A percentile compares a stretch with the other conserved stretches of the same genome.
Evolutionary conservation across 768 basidiomycete genomes (phyloP).

Genomic region (Auricularia sp.): DNA sequence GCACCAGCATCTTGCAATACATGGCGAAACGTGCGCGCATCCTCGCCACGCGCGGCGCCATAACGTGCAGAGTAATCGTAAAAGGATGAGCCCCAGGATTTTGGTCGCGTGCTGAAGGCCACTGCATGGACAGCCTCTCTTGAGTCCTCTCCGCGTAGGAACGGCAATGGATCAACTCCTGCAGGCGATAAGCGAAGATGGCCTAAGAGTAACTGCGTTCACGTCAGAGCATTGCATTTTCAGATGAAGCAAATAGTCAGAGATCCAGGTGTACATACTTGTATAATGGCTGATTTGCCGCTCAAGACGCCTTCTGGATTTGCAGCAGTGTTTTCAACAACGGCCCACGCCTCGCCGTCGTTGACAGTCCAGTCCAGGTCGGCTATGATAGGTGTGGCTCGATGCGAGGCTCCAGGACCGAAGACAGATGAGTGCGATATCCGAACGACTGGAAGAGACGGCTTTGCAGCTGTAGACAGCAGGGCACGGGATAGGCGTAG

Average conservation of each 20-base stretch:
- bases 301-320: slow-evolving; percentile 11
- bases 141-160: slow-evolving; percentile 34
- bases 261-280: slow-evolving; percentile 34
- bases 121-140: slow-evolving; percentile 45
- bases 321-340: slow-evolving; percentile 52
- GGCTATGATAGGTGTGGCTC: slow-evolving; percentile 37
- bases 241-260: no score
- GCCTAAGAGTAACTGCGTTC: slow-evolving; percentile 40
- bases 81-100: slow-evolving; percentile 58
- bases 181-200: slow-evolving; percentile 60
- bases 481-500: not conserved
- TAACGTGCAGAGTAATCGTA: slow-evolving; percentile 92
- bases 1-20: slow-evolving; percentile 33
- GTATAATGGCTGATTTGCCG: slow-evolving; percentile 52
- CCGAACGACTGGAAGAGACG: slow-evolving; percentile 6
- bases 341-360: slow-evolving; percentile 63
- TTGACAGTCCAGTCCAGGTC: slow-evolving; percentile 50
- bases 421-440: slow-evolving; percentile 9
- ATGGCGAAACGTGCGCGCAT: slow-evolving; percentile 64
- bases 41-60: slow-evolving; percentile 78
- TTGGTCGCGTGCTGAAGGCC: slow-evolving; percentile 55
- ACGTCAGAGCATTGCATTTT: not conserved
- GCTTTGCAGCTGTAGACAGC: not conserved
- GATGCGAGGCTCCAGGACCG: slow-evolving; percentile 19
- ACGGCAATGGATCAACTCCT: slow-evolving; percentile 72